Evolutionary conservation across 495 filamentous ascomycete species (phyloP).

Genomic region (Penicillium waksmanii): DNA sequence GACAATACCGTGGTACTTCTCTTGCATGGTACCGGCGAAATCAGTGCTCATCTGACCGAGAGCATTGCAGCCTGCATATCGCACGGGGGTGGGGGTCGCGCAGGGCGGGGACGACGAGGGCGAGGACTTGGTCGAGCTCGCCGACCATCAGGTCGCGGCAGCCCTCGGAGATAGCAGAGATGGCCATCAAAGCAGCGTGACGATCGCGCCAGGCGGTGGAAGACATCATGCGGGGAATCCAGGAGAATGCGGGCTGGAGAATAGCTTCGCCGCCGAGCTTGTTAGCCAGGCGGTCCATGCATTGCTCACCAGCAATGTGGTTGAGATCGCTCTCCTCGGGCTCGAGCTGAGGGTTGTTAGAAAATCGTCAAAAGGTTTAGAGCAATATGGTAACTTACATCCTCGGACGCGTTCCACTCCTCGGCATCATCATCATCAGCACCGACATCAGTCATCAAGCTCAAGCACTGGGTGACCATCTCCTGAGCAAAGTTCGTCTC

Average conservation of each 20-base stretch:
- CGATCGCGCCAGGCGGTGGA: constrained; percentile 94
- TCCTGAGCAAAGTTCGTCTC: constrained; percentile 85
- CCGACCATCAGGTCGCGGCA: constrained; percentile 95
- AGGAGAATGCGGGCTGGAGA: constrained; percentile 90
- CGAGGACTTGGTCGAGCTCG: constrained; percentile 90
- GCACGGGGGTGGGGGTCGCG: constrained; percentile 85
- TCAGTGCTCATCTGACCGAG: constrained; percentile 99
- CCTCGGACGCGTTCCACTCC: constrained; percentile 92
- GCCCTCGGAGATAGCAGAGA: constrained; percentile 98
- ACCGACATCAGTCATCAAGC: constrained; percentile 98
- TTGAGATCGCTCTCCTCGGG: constrained; percentile 96
- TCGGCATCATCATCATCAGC: constrained; percentile 91
- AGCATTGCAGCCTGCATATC: constrained; percentile 99
- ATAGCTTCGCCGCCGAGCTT: constrained; percentile 89
- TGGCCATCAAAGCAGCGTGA: constrained; percentile 98
- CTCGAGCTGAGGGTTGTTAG: constrained; percentile 64
- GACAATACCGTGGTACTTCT: constrained; percentile 85
- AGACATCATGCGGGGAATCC: constrained; percentile 97
- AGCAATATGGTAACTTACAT: constrained; percentile 61
- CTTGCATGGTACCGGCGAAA: constrained; percentile 98
- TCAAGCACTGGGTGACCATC: constrained; percentile 99
- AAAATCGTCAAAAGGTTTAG: constrained; percentile 6
- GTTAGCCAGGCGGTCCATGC: constrained; percentile 97
- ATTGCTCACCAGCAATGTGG: constrained; percentile 97
- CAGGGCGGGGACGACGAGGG: constrained; percentile 90